phyloP scores from a whole-genome alignment of 1,139 yeast genomes.

The Lodderomyces pseudojiufengensis region DNA sequence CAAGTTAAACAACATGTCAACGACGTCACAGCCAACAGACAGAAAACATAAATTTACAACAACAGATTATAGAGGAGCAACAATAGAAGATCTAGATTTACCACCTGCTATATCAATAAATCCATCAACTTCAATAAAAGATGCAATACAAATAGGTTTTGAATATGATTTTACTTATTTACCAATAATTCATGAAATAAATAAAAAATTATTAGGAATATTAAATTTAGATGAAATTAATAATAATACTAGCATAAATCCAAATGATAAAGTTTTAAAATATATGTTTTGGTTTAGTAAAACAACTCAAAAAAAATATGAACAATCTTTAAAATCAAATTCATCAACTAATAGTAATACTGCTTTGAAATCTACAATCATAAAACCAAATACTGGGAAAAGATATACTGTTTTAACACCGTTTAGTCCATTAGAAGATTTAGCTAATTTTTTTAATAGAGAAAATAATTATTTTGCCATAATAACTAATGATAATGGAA shows the following conservation, averaged over 20 bases:
- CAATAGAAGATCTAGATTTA: constrained; percentile 60
- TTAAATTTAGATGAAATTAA: constrained; percentile 48
- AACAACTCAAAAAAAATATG: constrained; percentile 31
- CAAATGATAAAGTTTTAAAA: constrained; percentile 23
- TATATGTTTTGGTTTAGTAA: constrained; percentile 47
- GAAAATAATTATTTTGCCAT: constrained; percentile 55
- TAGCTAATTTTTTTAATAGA: constrained; percentile 48
- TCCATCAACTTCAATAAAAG: constrained; percentile 47
- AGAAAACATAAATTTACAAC: constrained; percentile 20
- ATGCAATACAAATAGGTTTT: constrained; percentile 48
- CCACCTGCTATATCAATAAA: constrained; percentile 58
- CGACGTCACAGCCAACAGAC: constrained; percentile 1
- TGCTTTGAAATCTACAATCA: constrained; percentile 27
- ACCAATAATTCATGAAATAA: constrained; percentile 52
- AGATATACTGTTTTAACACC: constrained; percentile 50
- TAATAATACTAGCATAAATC: constrained; percentile 15
- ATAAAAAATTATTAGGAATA: constrained; percentile 53
- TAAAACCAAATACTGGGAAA: constrained; percentile 29
- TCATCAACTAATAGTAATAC: constrained; percentile 3
- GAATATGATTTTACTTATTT: constrained; percentile 57
- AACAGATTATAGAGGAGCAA: constrained; percentile 49
- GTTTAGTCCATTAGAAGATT: constrained; percentile 52
- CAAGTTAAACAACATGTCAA: constrained; percentile 1
- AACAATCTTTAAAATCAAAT: constrained; percentile 6
- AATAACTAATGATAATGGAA: constrained; percentile 51